phyloP scores from a whole-genome alignment of 2,329 filamentous ascomycete species.

The Aureobasidium subglaciale region DNA sequence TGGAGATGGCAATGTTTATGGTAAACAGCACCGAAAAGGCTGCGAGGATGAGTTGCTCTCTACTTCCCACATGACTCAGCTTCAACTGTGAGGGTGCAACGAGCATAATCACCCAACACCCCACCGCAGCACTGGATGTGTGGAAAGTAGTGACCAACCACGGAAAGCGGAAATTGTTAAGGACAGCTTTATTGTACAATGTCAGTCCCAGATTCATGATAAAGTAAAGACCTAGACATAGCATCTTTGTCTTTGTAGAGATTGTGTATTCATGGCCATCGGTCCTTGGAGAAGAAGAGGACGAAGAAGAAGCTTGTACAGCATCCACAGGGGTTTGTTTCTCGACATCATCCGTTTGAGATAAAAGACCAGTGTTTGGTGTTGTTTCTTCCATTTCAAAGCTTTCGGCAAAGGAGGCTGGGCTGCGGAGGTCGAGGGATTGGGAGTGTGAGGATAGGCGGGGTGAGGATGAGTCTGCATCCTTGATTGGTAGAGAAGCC shows the following conservation, averaged over 20 bases:
- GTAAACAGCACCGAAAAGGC: slow-evolving; percentile 56
- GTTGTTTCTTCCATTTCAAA: slow-evolving; percentile 3
- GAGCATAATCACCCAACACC: slow-evolving; percentile 47
- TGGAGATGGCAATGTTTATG: slow-evolving; percentile 57
- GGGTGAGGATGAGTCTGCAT: neutral
- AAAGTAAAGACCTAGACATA: slow-evolving; percentile 36
- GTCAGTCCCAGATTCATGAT: slow-evolving; percentile 45
- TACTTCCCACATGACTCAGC: slow-evolving; percentile 44
- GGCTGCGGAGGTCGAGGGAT: neutral
- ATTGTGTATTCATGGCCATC: slow-evolving; percentile 13
- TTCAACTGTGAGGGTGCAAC: slow-evolving; percentile 35
- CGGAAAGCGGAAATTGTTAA: slow-evolving; percentile 45
- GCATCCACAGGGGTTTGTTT: neutral
- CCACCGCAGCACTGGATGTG: slow-evolving; percentile 50
- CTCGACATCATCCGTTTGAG: neutral
- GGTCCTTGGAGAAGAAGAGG: neutral
- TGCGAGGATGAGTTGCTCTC: slow-evolving; percentile 48
- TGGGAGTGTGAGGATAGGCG: neutral
- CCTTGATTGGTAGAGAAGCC: neutral
- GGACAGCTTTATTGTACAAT: slow-evolving; percentile 53
- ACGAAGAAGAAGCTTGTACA: neutral
- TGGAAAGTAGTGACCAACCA: slow-evolving; percentile 57
- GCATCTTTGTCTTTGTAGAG: slow-evolving; percentile 13
- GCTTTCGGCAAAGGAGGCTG: neutral
- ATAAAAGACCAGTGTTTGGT: neutral